phyloP scores from a whole-genome alignment of 2,329 filamentous ascomycete species.

The Fusarium nelsonii region DNA sequence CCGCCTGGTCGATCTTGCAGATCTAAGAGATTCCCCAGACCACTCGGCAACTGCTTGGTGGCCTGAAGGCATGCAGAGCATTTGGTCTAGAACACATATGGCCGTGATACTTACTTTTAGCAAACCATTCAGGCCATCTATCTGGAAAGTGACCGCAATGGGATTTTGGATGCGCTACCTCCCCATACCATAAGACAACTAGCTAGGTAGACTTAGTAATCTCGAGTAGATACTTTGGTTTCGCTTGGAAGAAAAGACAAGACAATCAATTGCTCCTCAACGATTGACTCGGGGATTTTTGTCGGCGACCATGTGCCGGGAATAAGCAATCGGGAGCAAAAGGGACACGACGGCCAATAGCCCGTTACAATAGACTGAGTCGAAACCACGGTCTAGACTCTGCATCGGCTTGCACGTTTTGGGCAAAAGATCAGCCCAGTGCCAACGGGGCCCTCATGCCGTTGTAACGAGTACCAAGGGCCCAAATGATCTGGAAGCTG shows the following conservation, averaged over 20 bases:
- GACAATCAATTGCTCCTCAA: neutral
- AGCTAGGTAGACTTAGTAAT: too few relatives aligned
- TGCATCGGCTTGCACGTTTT: slow-evolving; percentile 19
- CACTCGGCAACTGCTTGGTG: neutral
- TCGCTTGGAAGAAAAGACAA: neutral
- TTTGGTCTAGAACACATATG: neutral
- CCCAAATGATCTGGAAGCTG: slow-evolving; percentile 3
- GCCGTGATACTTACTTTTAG: neutral
- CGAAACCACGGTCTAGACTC: slow-evolving; percentile 35
- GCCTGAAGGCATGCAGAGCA: neutral
- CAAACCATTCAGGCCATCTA: neutral
- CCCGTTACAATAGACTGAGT: slow-evolving; percentile 20
- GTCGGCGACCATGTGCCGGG: slow-evolving; percentile 27
- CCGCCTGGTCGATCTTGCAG: too few relatives aligned
- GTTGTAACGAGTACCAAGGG: slow-evolving; percentile 27
- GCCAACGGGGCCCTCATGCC: slow-evolving; percentile 17
- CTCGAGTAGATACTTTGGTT: neutral
- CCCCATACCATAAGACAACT: neutral
- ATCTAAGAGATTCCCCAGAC: neutral
- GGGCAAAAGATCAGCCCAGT: slow-evolving; percentile 31
- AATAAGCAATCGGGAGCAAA: slow-evolving; percentile 30
- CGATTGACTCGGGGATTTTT: slow-evolving; percentile 22
- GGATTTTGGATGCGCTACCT: neutral
- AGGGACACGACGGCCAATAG: slow-evolving; percentile 2
- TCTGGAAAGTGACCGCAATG: neutral